phyloP scores from a whole-genome alignment of 371 early-diverging fungal genomes.

The Phascolomyces articulosus region DNA sequence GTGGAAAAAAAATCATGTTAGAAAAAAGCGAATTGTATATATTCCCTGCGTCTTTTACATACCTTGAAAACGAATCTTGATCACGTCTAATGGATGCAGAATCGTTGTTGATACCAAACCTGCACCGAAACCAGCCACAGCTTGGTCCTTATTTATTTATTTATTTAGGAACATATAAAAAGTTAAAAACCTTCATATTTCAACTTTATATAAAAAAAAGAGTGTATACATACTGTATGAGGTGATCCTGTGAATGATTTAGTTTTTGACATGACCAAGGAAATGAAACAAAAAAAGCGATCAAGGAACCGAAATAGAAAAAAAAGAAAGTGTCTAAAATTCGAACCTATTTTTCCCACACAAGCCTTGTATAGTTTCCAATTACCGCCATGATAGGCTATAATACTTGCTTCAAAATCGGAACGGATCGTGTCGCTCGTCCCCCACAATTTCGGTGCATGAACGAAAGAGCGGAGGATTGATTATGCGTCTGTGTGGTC shows the following conservation, averaged over 20 bases:
- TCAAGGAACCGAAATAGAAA: background rate
- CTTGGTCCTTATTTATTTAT: conserved; percentile 66
- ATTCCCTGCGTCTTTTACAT: conserved; percentile 1
- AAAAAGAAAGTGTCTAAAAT: background rate
- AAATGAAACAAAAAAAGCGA: background rate
- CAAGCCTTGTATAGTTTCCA: too few species aligned
- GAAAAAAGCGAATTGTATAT: too few species aligned
- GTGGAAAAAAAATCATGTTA: background rate
- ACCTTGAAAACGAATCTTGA: conserved; percentile 93
- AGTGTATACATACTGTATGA: conserved; percentile 16
- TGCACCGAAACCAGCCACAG: conserved; percentile 87
- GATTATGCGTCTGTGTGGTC: too few species aligned
- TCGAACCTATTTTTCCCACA: too few species aligned
- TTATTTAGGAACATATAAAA: background rate
- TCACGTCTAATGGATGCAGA: conserved; percentile 91
- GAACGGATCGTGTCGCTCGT: too few species aligned
- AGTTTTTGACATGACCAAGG: conserved; percentile 15
- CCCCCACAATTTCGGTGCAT: too few species aligned
- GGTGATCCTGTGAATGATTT: conserved; percentile 28
- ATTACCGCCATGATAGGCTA: too few species aligned
- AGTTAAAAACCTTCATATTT: too few species aligned
- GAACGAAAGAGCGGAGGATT: too few species aligned
- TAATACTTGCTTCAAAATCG: too few species aligned
- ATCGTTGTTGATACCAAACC: conserved; percentile 81
- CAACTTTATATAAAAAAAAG: too few species aligned